Percentiles rank a stretch among this genome's conserved stretches.
Evolutionary conservation across 1,284 basidiomycete genomes (phyloP).

Genomic region (Schizopora paradoxa): DNA sequence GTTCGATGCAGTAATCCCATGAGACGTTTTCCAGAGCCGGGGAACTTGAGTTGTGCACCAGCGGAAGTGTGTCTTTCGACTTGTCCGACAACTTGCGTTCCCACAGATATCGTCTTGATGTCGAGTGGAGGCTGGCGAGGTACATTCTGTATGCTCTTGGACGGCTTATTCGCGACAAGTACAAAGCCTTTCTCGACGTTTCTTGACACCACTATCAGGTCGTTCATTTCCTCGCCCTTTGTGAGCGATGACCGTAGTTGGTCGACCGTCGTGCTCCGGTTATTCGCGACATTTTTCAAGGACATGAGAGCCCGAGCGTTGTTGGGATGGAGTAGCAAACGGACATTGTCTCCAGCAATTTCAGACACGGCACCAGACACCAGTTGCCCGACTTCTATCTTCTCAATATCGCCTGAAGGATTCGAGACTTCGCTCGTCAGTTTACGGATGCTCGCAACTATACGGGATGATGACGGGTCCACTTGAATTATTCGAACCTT

Average conservation of each 20-base stretch:
- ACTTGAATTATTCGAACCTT: constrained; percentile 82
- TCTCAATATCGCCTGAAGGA: constrained; percentile 55
- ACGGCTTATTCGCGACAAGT: constrained; percentile 74
- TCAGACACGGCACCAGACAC: constrained; percentile 69
- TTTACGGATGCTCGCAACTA: constrained; percentile 87
- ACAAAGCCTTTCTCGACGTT: constrained; percentile 85
- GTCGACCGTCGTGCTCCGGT: constrained; percentile 61
- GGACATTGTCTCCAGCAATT: constrained; percentile 80
- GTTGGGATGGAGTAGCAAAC: constrained; percentile 68
- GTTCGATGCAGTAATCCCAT: constrained; percentile 76
- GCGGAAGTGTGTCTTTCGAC: constrained; percentile 63
- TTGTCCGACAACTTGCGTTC: constrained; percentile 74
- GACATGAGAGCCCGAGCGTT: constrained; percentile 80
- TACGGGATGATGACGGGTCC: constrained; percentile 55
- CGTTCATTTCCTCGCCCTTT: constrained; percentile 68
- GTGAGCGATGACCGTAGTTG: constrained; percentile 67
- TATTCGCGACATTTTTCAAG: constrained; percentile 83
- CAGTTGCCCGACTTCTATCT: constrained; percentile 71
- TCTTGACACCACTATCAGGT: constrained; percentile 86
- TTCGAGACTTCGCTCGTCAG: constrained; percentile 54
- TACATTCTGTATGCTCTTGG: constrained; percentile 38
- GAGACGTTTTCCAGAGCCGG: constrained; percentile 56
- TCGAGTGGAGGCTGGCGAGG: constrained; percentile 50
- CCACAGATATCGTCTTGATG: constrained; percentile 61
- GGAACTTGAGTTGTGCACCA: constrained; percentile 74